These are phyloP conservation scores for Neopestalotiopsis rosae DNA, from an alignment of 2,329 filamentous ascomycete species.

Conservation along the genomic window DNA sequence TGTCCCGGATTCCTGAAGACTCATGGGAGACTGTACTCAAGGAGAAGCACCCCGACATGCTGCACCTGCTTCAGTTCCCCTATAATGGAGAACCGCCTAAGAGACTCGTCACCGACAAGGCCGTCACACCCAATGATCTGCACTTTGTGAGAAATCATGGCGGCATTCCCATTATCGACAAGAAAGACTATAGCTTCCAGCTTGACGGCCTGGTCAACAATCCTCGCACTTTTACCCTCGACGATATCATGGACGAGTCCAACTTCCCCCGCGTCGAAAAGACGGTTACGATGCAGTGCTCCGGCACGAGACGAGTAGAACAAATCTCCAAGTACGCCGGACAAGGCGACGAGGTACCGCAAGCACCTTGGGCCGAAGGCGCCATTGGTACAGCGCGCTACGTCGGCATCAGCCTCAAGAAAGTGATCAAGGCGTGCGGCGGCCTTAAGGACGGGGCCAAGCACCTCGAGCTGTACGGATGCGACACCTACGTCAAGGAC, in stretches of 20 bases:
- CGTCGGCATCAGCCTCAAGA: conserved; percentile 69
- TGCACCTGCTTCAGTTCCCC: conserved; percentile 66
- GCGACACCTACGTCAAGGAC: conserved; percentile 77
- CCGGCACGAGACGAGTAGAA: conserved; percentile 71
- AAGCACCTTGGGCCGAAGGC: conserved; percentile 66
- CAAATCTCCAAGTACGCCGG: conserved; percentile 70
- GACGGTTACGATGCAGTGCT: conserved; percentile 69
- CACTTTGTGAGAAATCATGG: conserved; percentile 77
- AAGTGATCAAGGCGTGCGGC: conserved; percentile 73
- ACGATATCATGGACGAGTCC: conserved; percentile 64
- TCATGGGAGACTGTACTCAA: conserved; percentile 60
- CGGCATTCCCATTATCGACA: conserved; percentile 70
- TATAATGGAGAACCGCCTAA: conserved; percentile 68
- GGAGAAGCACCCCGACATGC: conserved; percentile 66
- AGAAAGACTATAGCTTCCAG: conserved; percentile 55
- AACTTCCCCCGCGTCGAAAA: conserved; percentile 65
- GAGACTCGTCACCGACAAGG: conserved; percentile 57
- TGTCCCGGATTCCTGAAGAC: conserved; percentile 57
- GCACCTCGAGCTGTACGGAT: conserved; percentile 72
- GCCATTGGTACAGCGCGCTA: conserved; percentile 70
- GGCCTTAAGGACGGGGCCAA: conserved; percentile 59
- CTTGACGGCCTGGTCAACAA: conserved; percentile 67
- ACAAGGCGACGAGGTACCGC: conserved; percentile 67
- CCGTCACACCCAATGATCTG: conserved; percentile 61
- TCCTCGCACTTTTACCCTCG: conserved; percentile 60